Conservation (phyloP, 163 green algal species). For the Scenedesmus sp. region DNA sequence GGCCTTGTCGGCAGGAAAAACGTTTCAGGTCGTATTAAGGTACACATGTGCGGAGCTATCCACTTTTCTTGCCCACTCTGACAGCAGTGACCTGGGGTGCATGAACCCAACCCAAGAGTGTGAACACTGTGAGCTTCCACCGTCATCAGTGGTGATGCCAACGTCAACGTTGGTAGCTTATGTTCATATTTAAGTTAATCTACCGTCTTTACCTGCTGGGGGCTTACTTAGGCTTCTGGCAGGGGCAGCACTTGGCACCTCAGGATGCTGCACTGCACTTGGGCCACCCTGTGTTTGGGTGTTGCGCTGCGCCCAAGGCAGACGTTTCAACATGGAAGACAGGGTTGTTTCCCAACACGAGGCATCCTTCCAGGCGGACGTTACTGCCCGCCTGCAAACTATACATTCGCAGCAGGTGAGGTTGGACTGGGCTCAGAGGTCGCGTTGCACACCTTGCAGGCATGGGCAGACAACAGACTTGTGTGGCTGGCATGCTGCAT, state of each 20-base stretch:
- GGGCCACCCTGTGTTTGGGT: background rate
- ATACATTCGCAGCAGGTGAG: conserved; percentile 42
- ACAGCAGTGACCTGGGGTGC: background rate
- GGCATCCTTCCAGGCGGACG: background rate
- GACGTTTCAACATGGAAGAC: conserved; percentile 47
- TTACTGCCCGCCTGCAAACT: background rate
- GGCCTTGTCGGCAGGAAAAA: too few relatives aligned
- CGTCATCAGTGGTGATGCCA: background rate
- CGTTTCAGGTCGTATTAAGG: too few relatives aligned
- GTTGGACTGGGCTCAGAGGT: background rate
- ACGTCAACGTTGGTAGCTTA: background rate
- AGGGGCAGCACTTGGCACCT: conserved; percentile 9
- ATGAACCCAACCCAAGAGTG: too few relatives aligned
- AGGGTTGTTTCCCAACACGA: background rate
- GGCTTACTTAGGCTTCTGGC: background rate
- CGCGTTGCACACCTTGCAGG: background rate
- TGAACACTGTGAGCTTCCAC: background rate
- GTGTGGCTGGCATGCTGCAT: background rate
- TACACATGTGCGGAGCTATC: background rate
- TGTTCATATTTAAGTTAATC: background rate
- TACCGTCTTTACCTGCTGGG: conserved; percentile 26
- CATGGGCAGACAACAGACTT: background rate
- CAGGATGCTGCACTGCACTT: background rate
- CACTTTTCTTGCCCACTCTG: background rate
- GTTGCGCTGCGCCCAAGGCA: conserved; percentile 36